These are phyloP conservation scores for Uronychia binucleata DNA, from an alignment of 73 alveolate species.

Conservation along the genomic window DNA sequence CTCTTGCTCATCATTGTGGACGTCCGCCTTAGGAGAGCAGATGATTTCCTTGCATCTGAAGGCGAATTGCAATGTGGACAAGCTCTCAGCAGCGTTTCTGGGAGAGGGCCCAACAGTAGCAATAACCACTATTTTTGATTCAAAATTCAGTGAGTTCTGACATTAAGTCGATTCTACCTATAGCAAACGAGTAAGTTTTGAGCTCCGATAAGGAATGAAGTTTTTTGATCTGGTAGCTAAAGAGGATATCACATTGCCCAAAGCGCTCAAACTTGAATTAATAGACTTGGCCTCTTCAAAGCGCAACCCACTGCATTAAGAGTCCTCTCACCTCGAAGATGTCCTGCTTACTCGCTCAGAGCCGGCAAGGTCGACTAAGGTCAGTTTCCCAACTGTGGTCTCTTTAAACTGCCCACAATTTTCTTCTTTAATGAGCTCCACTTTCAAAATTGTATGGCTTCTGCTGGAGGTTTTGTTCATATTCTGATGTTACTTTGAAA, in stretches of 20 bases:
- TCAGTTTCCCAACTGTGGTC: conserved; percentile 49
- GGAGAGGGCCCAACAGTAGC: conserved; percentile 50
- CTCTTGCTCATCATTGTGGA: conserved; percentile 2
- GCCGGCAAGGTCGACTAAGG: conserved; percentile 82
- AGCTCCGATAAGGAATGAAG: conserved; percentile 71
- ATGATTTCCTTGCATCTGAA: conserved; percentile 52
- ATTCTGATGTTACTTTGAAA: conserved; percentile 1
- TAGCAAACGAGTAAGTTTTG: conserved; percentile 63
- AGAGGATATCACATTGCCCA: conserved; percentile 75
- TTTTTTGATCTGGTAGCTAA: conserved; percentile 38
- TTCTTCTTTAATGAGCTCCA: conserved; percentile 55
- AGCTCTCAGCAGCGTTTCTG: conserved; percentile 33
- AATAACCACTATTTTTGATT: conserved; percentile 39
- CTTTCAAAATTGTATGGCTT: conserved; percentile 80
- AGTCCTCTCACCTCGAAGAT: conserved; percentile 14
- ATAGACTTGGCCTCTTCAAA: conserved; percentile 80
- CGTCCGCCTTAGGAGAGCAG: conserved; percentile 21
- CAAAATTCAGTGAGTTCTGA: conserved; percentile 49
- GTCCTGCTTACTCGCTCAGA: conserved; percentile 74
- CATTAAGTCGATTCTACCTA: too few species aligned
- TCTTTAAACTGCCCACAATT: background rate
- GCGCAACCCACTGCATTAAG: conserved; percentile 57
- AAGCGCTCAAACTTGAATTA: conserved; percentile 65
- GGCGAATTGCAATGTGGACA: conserved; percentile 61
- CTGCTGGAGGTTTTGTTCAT: conserved; percentile 83